These are phyloP conservation scores for Phyllosticta citribraziliensis DNA, from an alignment of 2,329 filamentous ascomycete genomes.

Conservation along the genomic window DNA sequence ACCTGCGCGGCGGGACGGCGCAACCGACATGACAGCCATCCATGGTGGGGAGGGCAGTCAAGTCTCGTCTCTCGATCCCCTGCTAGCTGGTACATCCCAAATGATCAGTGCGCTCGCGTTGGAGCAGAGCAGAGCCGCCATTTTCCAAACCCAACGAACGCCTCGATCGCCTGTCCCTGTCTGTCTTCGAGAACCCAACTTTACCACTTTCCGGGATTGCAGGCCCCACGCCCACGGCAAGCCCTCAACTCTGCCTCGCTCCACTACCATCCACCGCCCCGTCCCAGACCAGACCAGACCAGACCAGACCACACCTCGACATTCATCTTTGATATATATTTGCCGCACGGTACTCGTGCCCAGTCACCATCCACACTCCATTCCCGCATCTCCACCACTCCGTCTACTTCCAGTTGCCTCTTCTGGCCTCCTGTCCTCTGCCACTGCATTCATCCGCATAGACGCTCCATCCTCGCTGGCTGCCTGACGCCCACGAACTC, in stretches of 20 bases:
- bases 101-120: background rate
- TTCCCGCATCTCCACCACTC: background rate
- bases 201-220: conserved; percentile 24
- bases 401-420: background rate
- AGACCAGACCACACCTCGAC: too few species aligned
- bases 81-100: background rate
- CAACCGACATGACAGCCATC: background rate
- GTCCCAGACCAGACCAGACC: too few species aligned
- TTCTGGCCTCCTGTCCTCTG: background rate
- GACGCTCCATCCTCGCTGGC: background rate
- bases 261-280: conserved; percentile 22
- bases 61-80: background rate
- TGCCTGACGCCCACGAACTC: background rate
- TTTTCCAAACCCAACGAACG: background rate
- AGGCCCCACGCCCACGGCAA: conserved; percentile 6
- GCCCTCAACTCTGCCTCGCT: conserved; percentile 15
- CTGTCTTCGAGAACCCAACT: conserved; percentile 18
- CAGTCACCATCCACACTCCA: conserved; percentile 9
- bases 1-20: background rate
- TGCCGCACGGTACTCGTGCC: conserved; percentile 14
- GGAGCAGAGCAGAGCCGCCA: background rate
- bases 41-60: background rate
- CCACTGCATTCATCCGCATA: background rate
- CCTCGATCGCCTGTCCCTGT: conserved; percentile 1
- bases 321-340: conserved; percentile 12